Evolutionary conservation across 805 yeast species (phyloP), one percentile per base, ranked within the genome.

Genomic region (Candida nonsorbophila): DNA sequence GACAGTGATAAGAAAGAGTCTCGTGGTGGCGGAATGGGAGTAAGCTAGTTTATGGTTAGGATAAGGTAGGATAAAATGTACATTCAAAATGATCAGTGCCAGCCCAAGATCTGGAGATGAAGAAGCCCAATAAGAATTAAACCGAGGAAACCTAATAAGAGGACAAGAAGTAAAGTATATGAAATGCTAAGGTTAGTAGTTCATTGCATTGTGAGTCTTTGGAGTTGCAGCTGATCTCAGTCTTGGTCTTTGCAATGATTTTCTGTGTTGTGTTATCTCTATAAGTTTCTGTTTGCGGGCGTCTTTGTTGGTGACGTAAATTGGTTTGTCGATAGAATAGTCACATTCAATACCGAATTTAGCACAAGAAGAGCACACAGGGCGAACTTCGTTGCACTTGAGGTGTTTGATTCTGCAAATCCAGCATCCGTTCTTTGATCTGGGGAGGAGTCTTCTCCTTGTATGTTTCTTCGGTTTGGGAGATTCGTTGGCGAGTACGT

Each of bases 381-480:
- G 71, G 32, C 55, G 51, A 8, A 20, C 25, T 34, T 64, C 71
- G 36, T 64, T 69, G 40, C 71, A 64, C 37, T 64, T 64, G 33
- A 64, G 50, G 38, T 64, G 71, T 37, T 62, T 62, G 34, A 64
- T 64, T 31, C 71, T 46, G 36, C 71, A 64, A 30, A 64, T 60
- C 71, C 71, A 64, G 36, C 71, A 64, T 5, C 71, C 71, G 19
- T 49, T 55, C 34, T 60, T 60, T 3, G 67, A 59, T 25, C 70
- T 44, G 2, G 67, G 68, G 33, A 61, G 47, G 14, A 58, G 39
- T 31, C 67, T 53, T 32, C 62, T 49, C 20, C 70, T 45, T 10
- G 64, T 63, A 32, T 60, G 47, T 37, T 60, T 61, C 33, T 60
- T 62, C 7, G 7, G 13, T 14, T 14, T 24, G n/a, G n/a, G n/a